Evolutionary conservation across 768 basidiomycete genomes (phyloP), one percentile per base, ranked within the genome.

Genomic region (Amanita phalloides): DNA sequence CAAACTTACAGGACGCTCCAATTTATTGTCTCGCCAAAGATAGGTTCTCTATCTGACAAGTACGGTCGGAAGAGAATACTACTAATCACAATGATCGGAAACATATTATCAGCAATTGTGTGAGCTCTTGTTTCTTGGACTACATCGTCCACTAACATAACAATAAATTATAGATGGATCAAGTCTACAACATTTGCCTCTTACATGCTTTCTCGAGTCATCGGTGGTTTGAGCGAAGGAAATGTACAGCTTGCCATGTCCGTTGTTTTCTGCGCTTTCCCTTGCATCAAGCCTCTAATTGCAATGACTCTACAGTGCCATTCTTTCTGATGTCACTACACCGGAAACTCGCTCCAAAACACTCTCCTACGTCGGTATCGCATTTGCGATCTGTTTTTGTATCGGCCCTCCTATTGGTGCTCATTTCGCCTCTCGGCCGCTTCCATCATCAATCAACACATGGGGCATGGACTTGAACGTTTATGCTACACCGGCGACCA

Each of bases 221-320:
- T 98, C 33, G 94, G 94, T 8, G 95, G 95, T 3, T 71, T 97
- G 7, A 91, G 89, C 60, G 95, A 99, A 71, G 95, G 95, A 42
- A 99, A 99, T 62, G 95, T 98, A 9, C 95, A 99, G 63, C 73
- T 99, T 42, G 87, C 90, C 43, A 93, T 93, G 92, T 92, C 62
- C 58, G 86, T 76, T 30, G 44, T 28, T 23, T 30, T 33, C n/a
- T 14, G 55, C 28, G n/a, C 39, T 43, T 28, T 25, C 13, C 10
- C 25, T 36, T 35, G 13, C 26, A n/a, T 7, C 37, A 32, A 14
- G 14, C 23, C n/a, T 53, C 37, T 53, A 48, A 52, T 21, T 32
- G 32, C 45, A 30, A 11, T 32, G 42, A 26, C 53, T 49, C 20
- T 53, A 42, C 57, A 96, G 91, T 60, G 93, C 96, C 4, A 93